Base-by-base conservation (phyloP, 2,329 filamentous ascomycete species). In the Fusarium torulosum region DNA sequence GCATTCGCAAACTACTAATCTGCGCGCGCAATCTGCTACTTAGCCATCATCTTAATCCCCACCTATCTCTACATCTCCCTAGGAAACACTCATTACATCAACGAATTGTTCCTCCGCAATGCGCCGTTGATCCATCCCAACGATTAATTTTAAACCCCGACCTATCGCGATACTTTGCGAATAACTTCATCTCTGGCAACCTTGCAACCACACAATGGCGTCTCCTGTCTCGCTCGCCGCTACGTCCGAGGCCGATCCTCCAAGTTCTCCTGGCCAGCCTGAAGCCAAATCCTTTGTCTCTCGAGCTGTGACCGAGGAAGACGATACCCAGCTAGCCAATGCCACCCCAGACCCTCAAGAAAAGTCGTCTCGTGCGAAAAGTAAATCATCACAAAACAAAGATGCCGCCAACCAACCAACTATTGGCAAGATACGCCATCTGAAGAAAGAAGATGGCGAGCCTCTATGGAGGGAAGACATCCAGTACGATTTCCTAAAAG, bases 391-490 rank as follows among this genome's bases (percentile, higher is more conserved):
- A 46, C 75, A 77, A 44, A 72, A 66, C 50, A 80, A 78, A 53
- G 79, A 79, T 35, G 67, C 74, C 46, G 77, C 76, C 53, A 73
- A 74, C 38, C 77, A 79, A 52, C 76, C 75, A 58, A 76, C 80
- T 53, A 80, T 87, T 51, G 86, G 86, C 70, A 96, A 96, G 81
- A 93, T 96, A 59, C 83, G 91, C 53, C 92, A 96, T 77, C 80
- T 96, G 52, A 96, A 96, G 80, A 96, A 96, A 78, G 92, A 94
- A 64, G 93, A 96, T 75, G 93, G 93, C 74, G 91, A 94, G 70
- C 93, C 93, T 46, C 84, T 96, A 6, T 96, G 93, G 93, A 85
- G 93, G 72, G 90, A 89, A 76, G 93, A 96, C 78, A 96, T 96
- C 62, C 93, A 96, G 78, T 94, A 91, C 79, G 93, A 96, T 78